Evolutionary conservation across 306 rosid genomes (phyloP).

Genomic region (Abrus precatorius): DNA sequence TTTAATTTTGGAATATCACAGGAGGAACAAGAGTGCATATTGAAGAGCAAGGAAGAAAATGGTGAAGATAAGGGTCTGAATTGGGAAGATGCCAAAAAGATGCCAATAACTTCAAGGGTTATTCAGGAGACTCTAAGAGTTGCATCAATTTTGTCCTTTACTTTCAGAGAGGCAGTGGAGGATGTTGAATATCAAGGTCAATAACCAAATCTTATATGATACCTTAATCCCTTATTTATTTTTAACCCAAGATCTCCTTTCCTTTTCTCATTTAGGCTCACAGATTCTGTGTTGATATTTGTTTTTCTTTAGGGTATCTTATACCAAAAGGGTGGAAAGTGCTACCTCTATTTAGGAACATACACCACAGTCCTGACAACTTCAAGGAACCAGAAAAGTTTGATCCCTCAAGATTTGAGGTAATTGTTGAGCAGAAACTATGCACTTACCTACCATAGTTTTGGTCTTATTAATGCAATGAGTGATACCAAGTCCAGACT

Average conservation of each 20-base stretch:
- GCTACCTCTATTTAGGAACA: conserved; percentile 91
- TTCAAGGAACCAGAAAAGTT: conserved; percentile 86
- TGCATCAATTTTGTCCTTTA: conserved; percentile 90
- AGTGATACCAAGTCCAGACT: not conserved
- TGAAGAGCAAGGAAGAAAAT: conserved; percentile 59
- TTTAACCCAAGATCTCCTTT: not conserved
- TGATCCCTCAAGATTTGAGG: conserved; percentile 98
- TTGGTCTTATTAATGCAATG: not conserved
- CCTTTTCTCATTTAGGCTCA: conserved; percentile 3
- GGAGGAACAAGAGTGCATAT: conserved; percentile 82
- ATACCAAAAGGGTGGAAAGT: conserved; percentile 99
- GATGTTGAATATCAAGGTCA: conserved; percentile 94
- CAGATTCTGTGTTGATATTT: conserved; percentile 42
- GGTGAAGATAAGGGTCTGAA: conserved; percentile 64
- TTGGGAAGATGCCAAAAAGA: conserved; percentile 86
- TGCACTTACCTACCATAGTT: conserved; percentile 5
- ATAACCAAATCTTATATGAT: conserved; percentile 37
- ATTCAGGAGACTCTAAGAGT: conserved; percentile 94
- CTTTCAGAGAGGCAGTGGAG: conserved; percentile 94
- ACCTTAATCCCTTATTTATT: not conserved
- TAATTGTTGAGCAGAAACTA: conserved; percentile 36
- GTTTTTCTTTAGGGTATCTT: conserved; percentile 66
- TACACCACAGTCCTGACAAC: conserved; percentile 85
- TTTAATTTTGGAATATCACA: conserved; percentile 35
- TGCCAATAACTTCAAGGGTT: conserved; percentile 87